Evolutionary conservation across 192 early-diverging fungal genomes (phyloP).

Genomic region (Podila verticillata): DNA sequence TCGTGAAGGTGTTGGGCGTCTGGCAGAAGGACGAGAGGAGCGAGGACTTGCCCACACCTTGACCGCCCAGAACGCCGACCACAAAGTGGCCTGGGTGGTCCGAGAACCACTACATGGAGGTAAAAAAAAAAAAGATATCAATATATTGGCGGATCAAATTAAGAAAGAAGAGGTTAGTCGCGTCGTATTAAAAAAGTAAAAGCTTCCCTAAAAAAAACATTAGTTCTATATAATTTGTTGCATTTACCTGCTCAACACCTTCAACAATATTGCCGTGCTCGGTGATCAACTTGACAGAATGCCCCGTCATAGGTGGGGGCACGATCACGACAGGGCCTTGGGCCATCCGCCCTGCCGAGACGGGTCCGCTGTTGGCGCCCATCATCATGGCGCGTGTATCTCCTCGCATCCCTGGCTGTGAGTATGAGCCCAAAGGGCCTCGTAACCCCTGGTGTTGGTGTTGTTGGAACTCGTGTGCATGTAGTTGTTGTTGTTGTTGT

Average conservation of each 20-base stretch:
- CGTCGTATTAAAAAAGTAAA: neutral
- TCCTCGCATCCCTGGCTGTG: slow-evolving; percentile 33
- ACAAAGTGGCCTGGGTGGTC: slow-evolving; percentile 77
- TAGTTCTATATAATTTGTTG: too few relatives aligned
- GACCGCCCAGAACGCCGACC: slow-evolving; percentile 71
- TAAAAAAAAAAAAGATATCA: neutral
- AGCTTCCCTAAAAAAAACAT: too few relatives aligned
- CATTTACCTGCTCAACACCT: slow-evolving; percentile 42
- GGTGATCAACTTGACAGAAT: slow-evolving; percentile 37
- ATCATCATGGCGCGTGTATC: slow-evolving; percentile 15
- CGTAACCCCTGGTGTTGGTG: slow-evolving; percentile 5
- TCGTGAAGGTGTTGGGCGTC: slow-evolving; percentile 36
- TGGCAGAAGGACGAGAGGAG: slow-evolving; percentile 66
- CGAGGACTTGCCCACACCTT: slow-evolving; percentile 72
- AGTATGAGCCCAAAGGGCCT: slow-evolving; percentile 30
- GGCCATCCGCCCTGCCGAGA: slow-evolving; percentile 16
- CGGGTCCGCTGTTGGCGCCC: slow-evolving; percentile 10
- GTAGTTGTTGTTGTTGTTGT: slow-evolving; percentile 3
- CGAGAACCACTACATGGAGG: slow-evolving; percentile 46
- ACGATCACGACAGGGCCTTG: slow-evolving; percentile 20
- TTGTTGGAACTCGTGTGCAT: neutral
- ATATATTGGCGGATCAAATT: neutral
- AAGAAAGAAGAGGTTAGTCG: neutral
- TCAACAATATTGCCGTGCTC: slow-evolving; percentile 31
- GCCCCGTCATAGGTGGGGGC: slow-evolving; percentile 23